Conservation (phyloP, 257 asterid genomes). For the Forsythia viridissima region DNA sequence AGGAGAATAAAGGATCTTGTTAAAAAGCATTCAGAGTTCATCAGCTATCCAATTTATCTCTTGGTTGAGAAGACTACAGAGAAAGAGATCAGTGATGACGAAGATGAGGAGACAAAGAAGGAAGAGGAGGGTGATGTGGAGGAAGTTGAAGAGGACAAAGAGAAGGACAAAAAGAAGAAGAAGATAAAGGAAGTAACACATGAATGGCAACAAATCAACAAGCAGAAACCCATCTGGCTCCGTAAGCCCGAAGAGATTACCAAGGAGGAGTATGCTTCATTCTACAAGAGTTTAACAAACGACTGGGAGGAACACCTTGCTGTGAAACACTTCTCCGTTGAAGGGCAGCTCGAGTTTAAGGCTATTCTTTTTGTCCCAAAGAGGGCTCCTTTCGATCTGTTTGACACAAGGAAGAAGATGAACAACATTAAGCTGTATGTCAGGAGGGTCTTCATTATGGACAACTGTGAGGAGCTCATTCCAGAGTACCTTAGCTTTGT, state of each 20-base stretch:
- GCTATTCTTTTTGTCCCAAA: conserved; percentile 34
- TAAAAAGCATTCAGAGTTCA: conserved; percentile 39
- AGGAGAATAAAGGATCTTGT: conserved; percentile 38
- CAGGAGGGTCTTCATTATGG: conserved; percentile 38
- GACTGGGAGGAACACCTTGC: conserved; percentile 39
- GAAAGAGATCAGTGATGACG: conserved; percentile 37
- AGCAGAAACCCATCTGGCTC: conserved; percentile 37
- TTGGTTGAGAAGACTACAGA: conserved; percentile 31
- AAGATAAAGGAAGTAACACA: conserved; percentile 29
- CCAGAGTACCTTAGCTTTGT: conserved; percentile 23
- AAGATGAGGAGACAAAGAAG: conserved; percentile 33
- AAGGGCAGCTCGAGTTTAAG: conserved; percentile 37
- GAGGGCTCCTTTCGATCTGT: conserved; percentile 36
- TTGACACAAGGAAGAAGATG: conserved; percentile 23
- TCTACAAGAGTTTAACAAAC: conserved; percentile 34
- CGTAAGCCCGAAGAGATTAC: conserved; percentile 35
- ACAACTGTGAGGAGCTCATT: conserved; percentile 32
- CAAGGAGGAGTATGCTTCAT: conserved; percentile 33
- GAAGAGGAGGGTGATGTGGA: conserved; percentile 32
- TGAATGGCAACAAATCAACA: conserved; percentile 31
- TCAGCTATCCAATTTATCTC: conserved; percentile 40
- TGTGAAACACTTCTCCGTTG: conserved; percentile 35
- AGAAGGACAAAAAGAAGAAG: conserved; percentile 23
- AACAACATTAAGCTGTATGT: conserved; percentile 37
- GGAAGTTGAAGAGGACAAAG: conserved; percentile 27